phyloP scores from a whole-genome alignment of 306 rosid species.

The Cicer judaicum region DNA sequence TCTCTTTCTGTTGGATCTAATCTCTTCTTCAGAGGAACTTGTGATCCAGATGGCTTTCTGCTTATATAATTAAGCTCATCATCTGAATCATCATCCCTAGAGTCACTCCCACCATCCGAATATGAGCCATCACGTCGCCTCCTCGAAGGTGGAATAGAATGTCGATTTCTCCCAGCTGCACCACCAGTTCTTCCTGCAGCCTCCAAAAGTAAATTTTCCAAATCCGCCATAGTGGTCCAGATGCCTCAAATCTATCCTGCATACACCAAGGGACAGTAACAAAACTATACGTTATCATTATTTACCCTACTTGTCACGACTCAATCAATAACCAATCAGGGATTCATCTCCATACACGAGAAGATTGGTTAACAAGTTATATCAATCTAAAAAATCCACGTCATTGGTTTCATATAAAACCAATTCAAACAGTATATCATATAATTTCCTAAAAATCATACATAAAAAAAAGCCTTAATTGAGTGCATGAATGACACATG shows the following conservation, averaged over 20 bases:
- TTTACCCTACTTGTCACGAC: not conserved
- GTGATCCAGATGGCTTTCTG: slow-evolving; percentile 70
- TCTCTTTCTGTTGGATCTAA: slow-evolving; percentile 66
- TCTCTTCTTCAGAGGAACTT: slow-evolving; percentile 89
- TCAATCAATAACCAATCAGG: not conserved
- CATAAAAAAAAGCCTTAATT: slow-evolving; percentile 6
- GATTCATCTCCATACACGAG: not conserved
- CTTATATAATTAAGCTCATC: slow-evolving; percentile 62
- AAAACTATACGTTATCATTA: not conserved
- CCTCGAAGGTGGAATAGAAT: slow-evolving; percentile 63
- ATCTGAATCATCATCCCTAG: slow-evolving; percentile 68
- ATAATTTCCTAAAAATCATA: slow-evolving; percentile 8
- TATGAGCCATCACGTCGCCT: slow-evolving; percentile 67
- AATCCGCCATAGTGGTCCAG: slow-evolving; percentile 67
- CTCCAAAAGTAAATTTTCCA: slow-evolving; percentile 89
- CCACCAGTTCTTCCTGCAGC: slow-evolving; percentile 93
- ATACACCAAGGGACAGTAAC: slow-evolving; percentile 31
- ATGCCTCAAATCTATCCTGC: slow-evolving; percentile 37
- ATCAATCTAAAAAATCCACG: not conserved
- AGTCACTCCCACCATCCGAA: slow-evolving; percentile 84
- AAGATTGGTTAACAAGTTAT: slow-evolving; percentile 13
- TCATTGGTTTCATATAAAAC: not conserved
- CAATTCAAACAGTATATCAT: not conserved
- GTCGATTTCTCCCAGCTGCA: slow-evolving; percentile 71
- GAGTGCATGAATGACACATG: not conserved